Conservation (phyloP, 495 filamentous ascomycete species). For the Xylaria cubensis region DNA sequence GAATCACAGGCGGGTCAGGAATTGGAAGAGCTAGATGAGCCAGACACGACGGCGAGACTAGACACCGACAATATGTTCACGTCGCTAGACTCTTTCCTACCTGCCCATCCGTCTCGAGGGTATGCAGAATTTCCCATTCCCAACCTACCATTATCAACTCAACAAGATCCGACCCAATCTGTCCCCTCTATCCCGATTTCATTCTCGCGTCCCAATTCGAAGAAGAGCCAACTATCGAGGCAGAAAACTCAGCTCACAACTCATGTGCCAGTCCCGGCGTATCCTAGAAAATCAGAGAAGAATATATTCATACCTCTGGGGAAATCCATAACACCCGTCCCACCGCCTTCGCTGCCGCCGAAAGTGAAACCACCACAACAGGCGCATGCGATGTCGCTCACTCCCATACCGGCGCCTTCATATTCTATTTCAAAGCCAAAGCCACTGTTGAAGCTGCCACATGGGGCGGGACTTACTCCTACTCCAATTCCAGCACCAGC, state of each 20-base stretch:
- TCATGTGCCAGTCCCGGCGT: slow-evolving; percentile 29
- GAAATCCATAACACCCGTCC: slow-evolving; percentile 11
- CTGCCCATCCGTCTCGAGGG: slow-evolving; percentile 21
- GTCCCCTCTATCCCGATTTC: slow-evolving; percentile 12
- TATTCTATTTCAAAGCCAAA: slow-evolving; percentile 6
- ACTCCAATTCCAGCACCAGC: slow-evolving; percentile 6
- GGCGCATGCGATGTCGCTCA: neutral
- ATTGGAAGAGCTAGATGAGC: neutral
- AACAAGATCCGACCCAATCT: slow-evolving; percentile 10
- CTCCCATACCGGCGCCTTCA: slow-evolving; percentile 4
- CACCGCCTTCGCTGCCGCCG: neutral
- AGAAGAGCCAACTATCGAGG: slow-evolving; percentile 5
- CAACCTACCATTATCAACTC: slow-evolving; percentile 13
- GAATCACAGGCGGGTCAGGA: slow-evolving; percentile 24
- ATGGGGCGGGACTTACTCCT: neutral
- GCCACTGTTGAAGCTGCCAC: neutral
- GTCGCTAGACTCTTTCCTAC: slow-evolving; percentile 13
- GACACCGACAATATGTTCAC: neutral
- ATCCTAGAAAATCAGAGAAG: slow-evolving; percentile 10
- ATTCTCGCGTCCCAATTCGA: neutral
- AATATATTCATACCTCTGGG: neutral
- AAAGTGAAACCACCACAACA: neutral
- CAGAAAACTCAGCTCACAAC: slow-evolving; percentile 22
- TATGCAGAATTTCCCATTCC: slow-evolving; percentile 17
- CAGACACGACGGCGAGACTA: neutral